Evolutionary conservation across 2,329 filamentous ascomycete species (phyloP), one percentile per base, ranked within the genome.

Genomic region (Phyllosticta citribraziliensis): DNA sequence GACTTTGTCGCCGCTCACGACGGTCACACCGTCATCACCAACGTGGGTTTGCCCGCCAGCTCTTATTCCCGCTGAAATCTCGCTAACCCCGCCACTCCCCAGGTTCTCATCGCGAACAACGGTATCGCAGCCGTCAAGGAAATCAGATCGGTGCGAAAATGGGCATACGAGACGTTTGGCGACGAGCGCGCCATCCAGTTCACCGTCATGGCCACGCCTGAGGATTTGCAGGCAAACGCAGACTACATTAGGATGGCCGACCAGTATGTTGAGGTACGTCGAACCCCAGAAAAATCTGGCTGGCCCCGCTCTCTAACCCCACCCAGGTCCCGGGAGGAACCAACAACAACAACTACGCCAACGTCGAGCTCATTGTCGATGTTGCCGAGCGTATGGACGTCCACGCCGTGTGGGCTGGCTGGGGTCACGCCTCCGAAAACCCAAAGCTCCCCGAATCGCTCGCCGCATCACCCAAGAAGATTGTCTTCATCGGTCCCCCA

Each of bases 331-430:
- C 94, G 35, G 94, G 94, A 72, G 94, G 94, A 73, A 99, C 94
- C 65, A 99, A 99, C 81, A 99, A 99, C 84, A 96, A 99, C 87
- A 99, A 99, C 79, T 99, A 99, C 78, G 94, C 94, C 79, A 99
- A 99, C 75, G 94, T 99, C 63, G 94, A 99, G 80, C 83, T 99
- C 74, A 99, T 99, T 76, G 94, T 99, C 67, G 94, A 99, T 80
- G 86, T 99, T 73, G 94, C 94, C 25, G 94, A 99, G 82, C 91
- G 94, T 65, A 97, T 97, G 91, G 86, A 93, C 70, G 94, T 99
- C 64, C 94, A 99, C 72, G 94, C 94, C 63, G 94, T 99, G 17
- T 99, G 94, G 94, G 94, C 94, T 69, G 94, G 94, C 82, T 99
- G 94, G 92, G 94, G 94, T 71, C 94, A 99, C 75, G 94, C 94